Conservation (phyloP, 2,329 filamentous ascomycete genomes). For the Alternaria angustiovoidea region DNA sequence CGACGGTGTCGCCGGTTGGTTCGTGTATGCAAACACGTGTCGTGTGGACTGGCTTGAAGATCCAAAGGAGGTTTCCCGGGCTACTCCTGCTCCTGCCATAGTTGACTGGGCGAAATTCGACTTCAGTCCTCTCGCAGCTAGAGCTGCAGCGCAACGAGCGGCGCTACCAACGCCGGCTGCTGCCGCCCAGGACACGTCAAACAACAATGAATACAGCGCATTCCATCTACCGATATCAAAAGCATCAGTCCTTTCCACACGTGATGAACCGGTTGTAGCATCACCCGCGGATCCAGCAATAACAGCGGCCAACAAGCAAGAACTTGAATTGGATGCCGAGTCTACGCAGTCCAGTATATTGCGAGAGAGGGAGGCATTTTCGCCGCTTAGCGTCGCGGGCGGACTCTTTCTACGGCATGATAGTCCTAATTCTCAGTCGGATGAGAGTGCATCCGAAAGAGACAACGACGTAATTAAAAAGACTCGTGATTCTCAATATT, state of each 20-base stretch:
- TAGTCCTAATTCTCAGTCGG: background rate
- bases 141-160: constrained; percentile 1
- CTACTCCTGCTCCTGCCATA: background rate
- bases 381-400: background rate
- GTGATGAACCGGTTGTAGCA: background rate
- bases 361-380: background rate
- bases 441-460: background rate
- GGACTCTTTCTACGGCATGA: background rate
- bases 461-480: background rate
- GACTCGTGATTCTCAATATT: background rate
- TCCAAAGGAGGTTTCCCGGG: background rate
- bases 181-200: background rate
- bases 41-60: constrained; percentile 12
- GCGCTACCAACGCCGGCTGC: background rate
- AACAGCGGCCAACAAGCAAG: background rate
- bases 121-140: constrained; percentile 6
- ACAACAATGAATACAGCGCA: background rate
- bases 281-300: background rate
- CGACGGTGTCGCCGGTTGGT: constrained; percentile 12
- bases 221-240: background rate
- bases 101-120: constrained; percentile 12
- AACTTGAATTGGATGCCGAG: background rate
- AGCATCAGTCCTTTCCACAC: background rate
- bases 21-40: constrained; percentile 11
- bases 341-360: background rate